Conservation (phyloP, 1,284 basidiomycete genomes). For the Stereum hirsutum region DNA sequence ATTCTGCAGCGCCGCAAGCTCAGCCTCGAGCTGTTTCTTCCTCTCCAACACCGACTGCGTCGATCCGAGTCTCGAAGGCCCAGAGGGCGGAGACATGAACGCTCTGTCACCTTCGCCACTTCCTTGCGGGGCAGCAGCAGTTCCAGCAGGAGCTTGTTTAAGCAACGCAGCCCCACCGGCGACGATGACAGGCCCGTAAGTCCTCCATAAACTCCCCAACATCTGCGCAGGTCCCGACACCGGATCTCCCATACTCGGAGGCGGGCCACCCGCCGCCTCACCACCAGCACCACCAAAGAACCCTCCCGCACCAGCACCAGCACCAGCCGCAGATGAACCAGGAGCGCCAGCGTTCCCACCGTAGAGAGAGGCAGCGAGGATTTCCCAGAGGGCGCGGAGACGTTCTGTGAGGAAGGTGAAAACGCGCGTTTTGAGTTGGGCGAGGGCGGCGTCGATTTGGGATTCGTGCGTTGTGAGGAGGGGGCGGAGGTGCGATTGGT, state of each 20-base stretch:
- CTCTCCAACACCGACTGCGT: slow-evolving; percentile 33
- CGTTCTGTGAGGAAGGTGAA: slow-evolving; percentile 61
- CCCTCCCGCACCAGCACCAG: not conserved
- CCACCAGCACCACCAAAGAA: slow-evolving; percentile 8
- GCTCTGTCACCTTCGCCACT: slow-evolving; percentile 6
- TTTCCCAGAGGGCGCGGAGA: slow-evolving; percentile 52
- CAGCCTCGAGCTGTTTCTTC: slow-evolving; percentile 41
- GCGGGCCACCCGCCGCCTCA: slow-evolving; percentile 23
- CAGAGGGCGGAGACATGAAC: slow-evolving; percentile 14
- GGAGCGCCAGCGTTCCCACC: slow-evolving; percentile 23
- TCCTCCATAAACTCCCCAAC: slow-evolving; percentile 55
- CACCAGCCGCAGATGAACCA: not conserved
- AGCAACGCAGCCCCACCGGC: slow-evolving; percentile 55
- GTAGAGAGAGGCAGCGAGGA: slow-evolving; percentile 34
- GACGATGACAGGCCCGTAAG: slow-evolving; percentile 66
- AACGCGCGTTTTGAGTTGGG: slow-evolving; percentile 45
- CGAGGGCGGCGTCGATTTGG: slow-evolving; percentile 73
- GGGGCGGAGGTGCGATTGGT: slow-evolving; percentile 67
- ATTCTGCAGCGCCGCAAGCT: slow-evolving; percentile 37
- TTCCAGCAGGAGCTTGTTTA: slow-evolving; percentile 25
- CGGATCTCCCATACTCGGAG: slow-evolving; percentile 42
- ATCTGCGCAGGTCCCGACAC: slow-evolving; percentile 57
- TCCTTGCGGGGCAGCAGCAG: slow-evolving; percentile 10
- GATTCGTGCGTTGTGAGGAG: slow-evolving; percentile 71
- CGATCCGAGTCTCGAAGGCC: slow-evolving; percentile 8